These are phyloP conservation scores for Trebouxia sp. DNA, from an alignment of 139 green algal species.

Conservation along the genomic window DNA sequence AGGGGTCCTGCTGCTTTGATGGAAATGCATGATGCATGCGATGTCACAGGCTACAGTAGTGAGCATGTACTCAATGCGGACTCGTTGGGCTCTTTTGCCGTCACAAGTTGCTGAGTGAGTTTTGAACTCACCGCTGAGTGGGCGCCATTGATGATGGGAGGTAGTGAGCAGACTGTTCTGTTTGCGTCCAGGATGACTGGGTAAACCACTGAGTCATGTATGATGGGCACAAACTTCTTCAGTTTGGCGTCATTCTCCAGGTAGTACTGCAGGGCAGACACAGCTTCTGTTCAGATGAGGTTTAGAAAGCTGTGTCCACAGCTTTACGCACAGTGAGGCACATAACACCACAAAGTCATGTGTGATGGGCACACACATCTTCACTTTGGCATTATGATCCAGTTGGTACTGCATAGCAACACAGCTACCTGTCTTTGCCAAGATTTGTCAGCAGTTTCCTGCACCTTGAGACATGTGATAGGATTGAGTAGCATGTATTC, in stretches of 20 bases:
- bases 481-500: too few species aligned
- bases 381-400: constrained; percentile 83
- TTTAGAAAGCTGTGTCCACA: too few species aligned
- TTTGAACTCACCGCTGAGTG: constrained; percentile 83
- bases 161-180: constrained; percentile 91
- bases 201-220: constrained; percentile 91
- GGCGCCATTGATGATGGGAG: constrained; percentile 98
- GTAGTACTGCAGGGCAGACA: constrained; percentile 67
- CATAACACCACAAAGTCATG: constrained; percentile 86
- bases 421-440: too few species aligned
- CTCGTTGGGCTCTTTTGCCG: too few species aligned
- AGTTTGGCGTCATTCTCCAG: constrained; percentile 93
- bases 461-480: too few species aligned
- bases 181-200: constrained; percentile 92
- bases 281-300: neutral
- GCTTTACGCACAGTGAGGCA: too few species aligned
- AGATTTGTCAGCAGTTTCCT: too few species aligned
- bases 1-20: too few species aligned
- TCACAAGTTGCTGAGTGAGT: too few species aligned
- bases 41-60: neutral
- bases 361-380: constrained; percentile 97
- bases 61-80: neutral
- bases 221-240: constrained; percentile 95
- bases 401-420: neutral
- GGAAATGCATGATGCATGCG: neutral